These are phyloP conservation scores for Tylopilus balloui DNA, from an alignment of 768 basidiomycete species.

Conservation along the genomic window DNA sequence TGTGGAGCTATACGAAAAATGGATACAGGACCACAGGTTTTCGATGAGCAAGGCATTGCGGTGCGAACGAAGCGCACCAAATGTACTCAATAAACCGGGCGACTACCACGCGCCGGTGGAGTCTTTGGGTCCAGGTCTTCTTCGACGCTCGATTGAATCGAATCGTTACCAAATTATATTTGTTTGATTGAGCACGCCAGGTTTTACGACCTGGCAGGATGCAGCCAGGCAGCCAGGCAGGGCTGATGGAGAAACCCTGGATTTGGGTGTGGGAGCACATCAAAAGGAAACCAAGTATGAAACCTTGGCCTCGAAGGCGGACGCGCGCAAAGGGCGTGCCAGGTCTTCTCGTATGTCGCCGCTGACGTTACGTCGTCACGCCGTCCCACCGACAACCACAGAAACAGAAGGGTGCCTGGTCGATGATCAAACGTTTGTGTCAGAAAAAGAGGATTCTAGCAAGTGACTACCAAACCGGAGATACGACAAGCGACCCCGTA, in stretches of 20 bases:
- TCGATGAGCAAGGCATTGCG: constrained; percentile 2
- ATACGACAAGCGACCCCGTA: constrained; percentile 1
- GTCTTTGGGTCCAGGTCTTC: constrained; percentile 27
- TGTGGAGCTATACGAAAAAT: constrained; percentile 6
- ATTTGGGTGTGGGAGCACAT: constrained; percentile 15
- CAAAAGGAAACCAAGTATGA: constrained; percentile 10
- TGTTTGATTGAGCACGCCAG: constrained; percentile 10
- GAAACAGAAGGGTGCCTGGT: constrained; percentile 5
- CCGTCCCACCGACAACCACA: constrained; percentile 11
- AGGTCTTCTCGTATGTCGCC: constrained; percentile 18
- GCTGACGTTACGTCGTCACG: constrained; percentile 9
- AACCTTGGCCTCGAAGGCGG: constrained; percentile 15
- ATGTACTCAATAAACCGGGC: constrained; percentile 15
- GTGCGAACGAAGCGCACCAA: background rate
- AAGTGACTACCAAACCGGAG: constrained; percentile 2
- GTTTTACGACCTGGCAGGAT: constrained; percentile 12
- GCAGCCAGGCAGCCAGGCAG: constrained; percentile 12
- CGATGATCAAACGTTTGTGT: constrained; percentile 7
- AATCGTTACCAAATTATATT: constrained; percentile 23
- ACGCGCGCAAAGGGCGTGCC: constrained; percentile 30
- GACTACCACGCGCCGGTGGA: constrained; percentile 27
- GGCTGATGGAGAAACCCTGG: constrained; percentile 23
- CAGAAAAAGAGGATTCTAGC: constrained; percentile 9
- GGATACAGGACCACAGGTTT: constrained; percentile 14
- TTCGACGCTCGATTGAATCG: constrained; percentile 4